Evolutionary conservation across 495 filamentous ascomycete species (phyloP).

Genomic region (Durotheca rogersii): DNA sequence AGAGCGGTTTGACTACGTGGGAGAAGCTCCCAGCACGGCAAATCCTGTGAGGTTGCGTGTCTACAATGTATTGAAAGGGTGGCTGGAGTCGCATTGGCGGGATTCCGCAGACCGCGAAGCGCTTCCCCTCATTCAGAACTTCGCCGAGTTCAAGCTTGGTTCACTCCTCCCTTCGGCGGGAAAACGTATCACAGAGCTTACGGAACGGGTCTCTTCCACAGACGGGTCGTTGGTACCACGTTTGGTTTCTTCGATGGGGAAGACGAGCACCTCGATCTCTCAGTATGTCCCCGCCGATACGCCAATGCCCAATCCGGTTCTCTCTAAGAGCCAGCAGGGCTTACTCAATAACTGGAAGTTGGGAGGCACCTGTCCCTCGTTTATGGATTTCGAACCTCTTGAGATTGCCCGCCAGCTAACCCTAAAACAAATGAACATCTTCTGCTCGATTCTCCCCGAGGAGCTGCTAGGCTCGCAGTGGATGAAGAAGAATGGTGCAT

Average conservation of each 20-base stretch:
- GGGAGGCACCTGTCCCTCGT: constrained; percentile 66
- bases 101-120: constrained; percentile 74
- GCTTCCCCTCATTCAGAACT: constrained; percentile 70
- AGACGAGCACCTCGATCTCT: constrained; percentile 72
- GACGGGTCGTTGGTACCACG: constrained; percentile 81
- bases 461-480: constrained; percentile 93
- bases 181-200: constrained; percentile 73
- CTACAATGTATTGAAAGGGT: constrained; percentile 95
- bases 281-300: constrained; percentile 69
- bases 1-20: constrained; percentile 89
- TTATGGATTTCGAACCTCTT: constrained; percentile 90
- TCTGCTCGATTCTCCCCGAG: constrained; percentile 88
- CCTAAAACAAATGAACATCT: constrained; percentile 88
- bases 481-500: constrained; percentile 77
- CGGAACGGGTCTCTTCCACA: constrained; percentile 75
- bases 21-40: constrained; percentile 68
- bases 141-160: constrained; percentile 72
- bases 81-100: constrained; percentile 96
- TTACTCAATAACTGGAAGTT: constrained; percentile 73
- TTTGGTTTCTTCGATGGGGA: constrained; percentile 83
- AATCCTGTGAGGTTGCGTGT: constrained; percentile 83
- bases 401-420: constrained; percentile 93
- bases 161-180: constrained; percentile 71
- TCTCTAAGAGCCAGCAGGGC: constrained; percentile 74
- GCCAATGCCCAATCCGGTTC: constrained; percentile 64